Percentiles rank a stretch among this genome's conserved stretches.
phyloP scores from a whole-genome alignment of 257 asterid species.

The Nicotiana tabacum region DNA sequence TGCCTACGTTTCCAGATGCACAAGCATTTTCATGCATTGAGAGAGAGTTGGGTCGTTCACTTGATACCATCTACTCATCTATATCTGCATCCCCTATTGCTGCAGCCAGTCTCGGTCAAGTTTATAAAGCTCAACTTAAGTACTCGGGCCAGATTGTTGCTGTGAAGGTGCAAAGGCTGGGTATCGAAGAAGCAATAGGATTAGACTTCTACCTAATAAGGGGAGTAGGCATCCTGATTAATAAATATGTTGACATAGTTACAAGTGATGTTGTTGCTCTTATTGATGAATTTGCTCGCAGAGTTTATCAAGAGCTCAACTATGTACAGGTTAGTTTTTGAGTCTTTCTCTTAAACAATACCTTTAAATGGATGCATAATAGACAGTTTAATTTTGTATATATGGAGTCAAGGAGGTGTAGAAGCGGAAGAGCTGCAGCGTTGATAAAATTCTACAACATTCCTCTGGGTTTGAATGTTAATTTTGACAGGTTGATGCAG shows the following conservation, averaged over 20 bases:
- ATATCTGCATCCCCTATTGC: constrained; percentile 96
- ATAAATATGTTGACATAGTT: constrained; percentile 66
- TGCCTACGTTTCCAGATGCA: constrained; percentile 96
- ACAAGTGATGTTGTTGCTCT: constrained; percentile 90
- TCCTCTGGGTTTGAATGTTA: constrained; percentile 46
- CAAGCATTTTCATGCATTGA: constrained; percentile 96
- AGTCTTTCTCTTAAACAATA: constrained; percentile 6
- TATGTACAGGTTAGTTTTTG: constrained; percentile 79
- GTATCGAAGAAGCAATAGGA: constrained; percentile 91
- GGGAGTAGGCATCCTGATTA: constrained; percentile 75
- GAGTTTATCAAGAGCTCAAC: constrained; percentile 97
- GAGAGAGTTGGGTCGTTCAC: constrained; percentile 70
- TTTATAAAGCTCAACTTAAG: constrained; percentile 86
- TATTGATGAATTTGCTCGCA: constrained; percentile 88
- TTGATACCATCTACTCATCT: constrained; percentile 70
- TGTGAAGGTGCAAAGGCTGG: constrained; percentile 98
- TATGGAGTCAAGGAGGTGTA: not conserved
- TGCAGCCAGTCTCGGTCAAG: constrained; percentile 99
- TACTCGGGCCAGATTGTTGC: constrained; percentile 87
- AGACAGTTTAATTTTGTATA: not conserved
- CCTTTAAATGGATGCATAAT: not conserved
- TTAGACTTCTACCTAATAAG: constrained; percentile 85
- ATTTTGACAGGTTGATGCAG: constrained; percentile 75
- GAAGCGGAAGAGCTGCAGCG: not conserved
- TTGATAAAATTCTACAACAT: constrained; percentile 2